Evolutionary conservation across 345 rosid species (phyloP).

Genomic region (Pistacia atlantica): DNA sequence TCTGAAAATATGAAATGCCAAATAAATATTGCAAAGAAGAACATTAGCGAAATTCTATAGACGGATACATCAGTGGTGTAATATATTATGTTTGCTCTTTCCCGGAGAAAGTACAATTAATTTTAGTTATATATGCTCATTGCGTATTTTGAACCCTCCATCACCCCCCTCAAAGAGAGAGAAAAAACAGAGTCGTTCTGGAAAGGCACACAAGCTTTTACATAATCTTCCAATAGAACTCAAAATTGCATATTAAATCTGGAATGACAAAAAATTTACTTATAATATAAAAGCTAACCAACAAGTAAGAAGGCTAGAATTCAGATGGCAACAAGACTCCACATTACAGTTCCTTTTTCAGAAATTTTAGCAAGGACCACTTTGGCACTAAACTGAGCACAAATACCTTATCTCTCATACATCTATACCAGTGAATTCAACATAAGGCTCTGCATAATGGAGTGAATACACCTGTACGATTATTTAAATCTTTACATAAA

Average conservation of each 20-base stretch:
- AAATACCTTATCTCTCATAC: not conserved
- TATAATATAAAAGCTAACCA: not conserved
- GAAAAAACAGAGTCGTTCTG: not conserved
- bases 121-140: not conserved
- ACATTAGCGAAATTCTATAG: not conserved
- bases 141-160: not conserved
- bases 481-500: not conserved
- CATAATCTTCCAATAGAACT: constrained; percentile 7
- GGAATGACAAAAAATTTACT: constrained; percentile 11
- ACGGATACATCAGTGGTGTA: not conserved
- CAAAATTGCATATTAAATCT: constrained; percentile 8
- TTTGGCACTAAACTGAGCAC: constrained; percentile 3
- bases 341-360: not conserved
- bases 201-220: not conserved
- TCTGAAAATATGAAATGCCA: not conserved
- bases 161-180: not conserved
- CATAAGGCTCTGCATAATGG: not conserved
- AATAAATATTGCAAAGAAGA: not conserved
- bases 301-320: constrained; percentile 2
- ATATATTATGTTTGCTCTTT: not conserved
- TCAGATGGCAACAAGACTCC: not conserved
- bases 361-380: constrained; percentile 5
- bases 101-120: not conserved
- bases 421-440: not conserved
- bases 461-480: not conserved